A percentile compares a stretch with the other conserved stretches of the same genome.
These are phyloP conservation scores for Logfia minima DNA, from an alignment of 129 eudicot species.

Conservation along the genomic window DNA sequence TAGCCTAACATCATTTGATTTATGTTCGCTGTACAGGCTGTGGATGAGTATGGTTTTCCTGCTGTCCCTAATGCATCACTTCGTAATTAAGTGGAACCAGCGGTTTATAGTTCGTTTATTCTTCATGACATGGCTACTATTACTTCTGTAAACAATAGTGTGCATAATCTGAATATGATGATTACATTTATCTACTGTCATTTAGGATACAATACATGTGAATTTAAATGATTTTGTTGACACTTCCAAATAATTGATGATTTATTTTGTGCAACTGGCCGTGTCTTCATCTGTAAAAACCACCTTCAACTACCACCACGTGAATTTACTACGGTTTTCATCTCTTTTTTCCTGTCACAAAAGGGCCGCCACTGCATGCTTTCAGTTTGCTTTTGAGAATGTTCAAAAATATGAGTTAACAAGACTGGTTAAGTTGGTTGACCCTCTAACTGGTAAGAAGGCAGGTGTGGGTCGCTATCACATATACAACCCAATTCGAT, in stretches of 20 bases:
- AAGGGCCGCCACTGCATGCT: neutral
- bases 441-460: neutral
- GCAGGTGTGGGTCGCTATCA: neutral
- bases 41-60: conserved; percentile 91
- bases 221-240: conserved; percentile 26
- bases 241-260: conserved; percentile 10
- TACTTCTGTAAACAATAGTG: conserved; percentile 33
- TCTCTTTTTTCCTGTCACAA: neutral
- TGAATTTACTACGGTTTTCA: neutral
- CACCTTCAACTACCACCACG: neutral
- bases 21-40: conserved; percentile 52
- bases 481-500: neutral
- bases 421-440: too few species aligned
- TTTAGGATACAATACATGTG: conserved; percentile 7
- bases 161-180: conserved; percentile 37
- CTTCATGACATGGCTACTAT: conserved; percentile 10
- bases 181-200: conserved; percentile 16
- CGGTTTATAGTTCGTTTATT: conserved; percentile 4
- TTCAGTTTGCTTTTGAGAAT: neutral
- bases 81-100: conserved; percentile 47
- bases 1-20: neutral
- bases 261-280: neutral
- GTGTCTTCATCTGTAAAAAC: neutral
- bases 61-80: conserved; percentile 85
- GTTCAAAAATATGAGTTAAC: neutral